Base-by-base conservation (phyloP, 2,329 filamentous ascomycete species). In the Aspergillus quadricinctus region DNA sequence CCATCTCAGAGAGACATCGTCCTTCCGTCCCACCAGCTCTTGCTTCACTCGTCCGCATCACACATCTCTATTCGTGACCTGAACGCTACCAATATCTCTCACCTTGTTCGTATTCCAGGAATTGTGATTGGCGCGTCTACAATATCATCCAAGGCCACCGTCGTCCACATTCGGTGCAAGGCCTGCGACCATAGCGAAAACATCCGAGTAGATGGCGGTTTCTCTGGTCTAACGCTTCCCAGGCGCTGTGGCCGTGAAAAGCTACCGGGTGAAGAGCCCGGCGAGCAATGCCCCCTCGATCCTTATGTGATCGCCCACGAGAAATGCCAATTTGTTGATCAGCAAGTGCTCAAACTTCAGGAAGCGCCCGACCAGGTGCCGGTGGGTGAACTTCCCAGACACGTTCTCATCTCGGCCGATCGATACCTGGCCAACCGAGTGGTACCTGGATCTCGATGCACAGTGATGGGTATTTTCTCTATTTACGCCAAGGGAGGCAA, bases 81-180 rank as follows among this genome's bases (percentile, higher is more conserved):
- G 41, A 94, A 95, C 66, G 95, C 94, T 8, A 88, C 89, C 61
- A 93, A 91, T 61, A 95, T 99, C 64, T 92, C 93, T 4, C 88
- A 92, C 65, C 87, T 99, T n/a, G 93, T 99, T 41, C 86, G 93
- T 55, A 96, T 99, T 56, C 94, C 94, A 0, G 95, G 94, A 51
- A 99, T 99, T 62, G 91, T 99, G 57, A 99, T 99, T 63, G 93
- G 94, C 49, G 94, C 94, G 49, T 97, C 93, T 1, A 96, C 96
- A 19, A 88, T 97, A 73, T 96, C 92, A 2, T 97, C 93, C 11
- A 97, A 99, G 79, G 91, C 94, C 4, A 97, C 92, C 6, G 81
- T 87, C 27, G 81, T 99, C 25, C 84, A 89, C 59, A 88, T 99
- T 52, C 87, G 95, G 74, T 99, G 94, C 78, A 86, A 92, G 61